Evolutionary conservation across 2,329 filamentous ascomycete genomes (phyloP), one percentile per base, ranked within the genome.

Genomic region (Trichoderma sp.): DNA sequence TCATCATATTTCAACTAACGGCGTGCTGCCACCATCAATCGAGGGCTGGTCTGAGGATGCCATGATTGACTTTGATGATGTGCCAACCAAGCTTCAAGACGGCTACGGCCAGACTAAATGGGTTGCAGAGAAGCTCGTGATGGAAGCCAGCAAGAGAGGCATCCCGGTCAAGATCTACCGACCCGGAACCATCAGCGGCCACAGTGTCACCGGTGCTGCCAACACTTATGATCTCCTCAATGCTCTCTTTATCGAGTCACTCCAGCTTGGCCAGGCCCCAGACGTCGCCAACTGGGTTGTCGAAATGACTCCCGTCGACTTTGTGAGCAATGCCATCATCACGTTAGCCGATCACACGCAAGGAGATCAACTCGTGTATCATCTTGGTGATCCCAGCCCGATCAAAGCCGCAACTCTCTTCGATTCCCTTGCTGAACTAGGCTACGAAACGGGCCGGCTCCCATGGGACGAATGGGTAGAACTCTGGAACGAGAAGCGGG

Each of bases 291-390:
- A 90, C 55, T 95, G 93, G 93, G 88, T 90, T 64, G 88, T 92
- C 1, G 93, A 95, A 81, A 95, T 95, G 92, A 94, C 93, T 0
- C 92, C 93, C 0, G 93, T 94, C 15, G 92, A 95, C 80, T 94
- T 93, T 76, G 92, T 94, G 72, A 92, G 90, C 81, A 90, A 89
- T 74, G 89, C 92, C 4, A 93, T 95, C 74, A 83, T 92, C 28
- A 88, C 91, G 20, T 86, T 95, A 23, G 87, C 90, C 53, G 89
- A 91, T 74, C 86, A 93, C 72, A 86, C 83, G 0, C 85, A 90
- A 43, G 84, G 85, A 1, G 85, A 89, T 11, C 91, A 93, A 76
- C 85, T 85, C 0, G 82, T 94, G 8, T 93, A 93, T 81, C 93
- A 95, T 75, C 84, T 95, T 0, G 92, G 92, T 6, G 92, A 95